phyloP scores from a whole-genome alignment of 176 grass and related monocot genomes.

The Aechmea fasciata region DNA sequence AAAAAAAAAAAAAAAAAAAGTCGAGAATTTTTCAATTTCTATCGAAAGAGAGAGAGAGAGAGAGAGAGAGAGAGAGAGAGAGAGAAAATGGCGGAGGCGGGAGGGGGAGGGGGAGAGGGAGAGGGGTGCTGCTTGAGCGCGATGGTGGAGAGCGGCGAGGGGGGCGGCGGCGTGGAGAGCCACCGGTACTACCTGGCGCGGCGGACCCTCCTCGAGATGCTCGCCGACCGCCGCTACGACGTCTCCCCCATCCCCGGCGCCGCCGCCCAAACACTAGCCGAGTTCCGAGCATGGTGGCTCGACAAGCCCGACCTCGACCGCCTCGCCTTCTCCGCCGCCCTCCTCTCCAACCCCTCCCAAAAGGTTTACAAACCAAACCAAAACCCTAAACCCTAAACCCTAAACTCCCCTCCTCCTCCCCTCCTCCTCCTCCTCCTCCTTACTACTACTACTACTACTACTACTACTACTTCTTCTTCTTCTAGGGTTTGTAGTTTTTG shows the following conservation, averaged over 20 bases:
- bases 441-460: too few relatives aligned
- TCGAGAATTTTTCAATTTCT: too few relatives aligned
- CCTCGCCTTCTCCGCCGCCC: constrained; percentile 43
- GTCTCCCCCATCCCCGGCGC: constrained; percentile 37
- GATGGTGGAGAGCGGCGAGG: constrained; percentile 35
- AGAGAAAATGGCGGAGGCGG: background rate
- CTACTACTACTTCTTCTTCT: too few relatives aligned
- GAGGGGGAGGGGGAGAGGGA: background rate
- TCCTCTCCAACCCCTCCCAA: constrained; percentile 34
- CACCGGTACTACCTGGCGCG: constrained; percentile 74
- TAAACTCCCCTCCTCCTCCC: too few relatives aligned
- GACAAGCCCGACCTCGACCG: constrained; percentile 29
- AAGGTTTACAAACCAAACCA: constrained; percentile 29
- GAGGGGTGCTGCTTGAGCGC: constrained; percentile 34
- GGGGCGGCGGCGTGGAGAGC: constrained; percentile 42
- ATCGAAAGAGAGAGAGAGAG: too few relatives aligned
- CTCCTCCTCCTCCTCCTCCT: too few relatives aligned
- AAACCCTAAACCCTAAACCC: too few relatives aligned
- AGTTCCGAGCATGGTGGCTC: constrained; percentile 67
- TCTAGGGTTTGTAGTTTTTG: too few relatives aligned
- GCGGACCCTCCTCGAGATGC: constrained; percentile 80
- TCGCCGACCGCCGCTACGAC: constrained; percentile 62
- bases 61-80: background rate
- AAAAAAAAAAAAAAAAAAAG: too few relatives aligned
- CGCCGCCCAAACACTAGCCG: constrained; percentile 43